Base-by-base conservation (phyloP, 768 basidiomycete species). In the Galerina sulciceps region DNA sequence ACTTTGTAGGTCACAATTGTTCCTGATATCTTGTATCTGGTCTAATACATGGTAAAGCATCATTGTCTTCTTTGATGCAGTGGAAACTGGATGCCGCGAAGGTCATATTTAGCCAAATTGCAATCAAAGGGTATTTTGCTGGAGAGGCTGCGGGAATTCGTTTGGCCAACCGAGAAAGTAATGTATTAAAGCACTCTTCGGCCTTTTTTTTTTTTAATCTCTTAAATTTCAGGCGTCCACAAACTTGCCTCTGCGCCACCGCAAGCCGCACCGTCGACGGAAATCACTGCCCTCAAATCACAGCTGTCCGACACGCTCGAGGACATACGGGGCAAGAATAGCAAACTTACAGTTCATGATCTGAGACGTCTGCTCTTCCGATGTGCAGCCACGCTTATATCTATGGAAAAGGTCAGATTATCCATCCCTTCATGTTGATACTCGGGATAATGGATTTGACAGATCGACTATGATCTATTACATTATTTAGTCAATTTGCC, bases 401-500 rank as follows among this genome's bases (percentile, higher is more conserved):
- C 90, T 42, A 71, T 83, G 59, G 76, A 81, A 60, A 83, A 85
- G 79, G 94, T 88, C 26, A 8, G 26, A 62, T 56, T 62, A 18
- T 45, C 11, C n/a, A 44, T 41, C n/a, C 10, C 38, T 43, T 49
- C 23, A 18, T 53, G 41, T 1, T 13, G 23, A 57, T n/a, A 2
- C 35, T 23, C 8, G 8, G 31, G 22, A 58, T 40, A 31, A 55
- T 35, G 10, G 34, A 10, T n/a, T 22, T 20, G n/a, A 6, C 20
- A 96, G 94, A 88, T 87, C 68, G 93, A 99, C 58, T 83, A 90
- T 67, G 90, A 91, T 20, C 78, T 99, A 13, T 76, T 99, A 10
- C 90, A 93, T 73, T 89, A 94, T 70, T 78, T 99, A 22, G 95
- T 99, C 8, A 80, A 83, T 35, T 73, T 99, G 15, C 97, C 97